A percentile compares a stretch with the other conserved stretches of the same genome.
phyloP scores from a whole-genome alignment of 208 protist species.

The Sergeia podlipaevii region DNA sequence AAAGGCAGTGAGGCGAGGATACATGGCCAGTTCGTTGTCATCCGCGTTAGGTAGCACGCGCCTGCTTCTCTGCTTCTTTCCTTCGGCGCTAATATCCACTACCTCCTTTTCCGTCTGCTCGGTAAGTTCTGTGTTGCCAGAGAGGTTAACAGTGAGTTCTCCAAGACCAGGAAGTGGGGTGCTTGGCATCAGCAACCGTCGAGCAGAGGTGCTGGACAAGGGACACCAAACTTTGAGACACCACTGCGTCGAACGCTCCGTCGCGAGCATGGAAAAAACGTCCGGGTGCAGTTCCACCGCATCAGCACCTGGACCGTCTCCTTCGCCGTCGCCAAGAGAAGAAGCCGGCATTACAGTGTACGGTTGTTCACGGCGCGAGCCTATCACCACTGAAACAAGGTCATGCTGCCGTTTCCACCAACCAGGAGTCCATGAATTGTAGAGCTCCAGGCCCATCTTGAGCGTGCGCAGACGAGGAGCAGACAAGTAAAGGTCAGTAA shows the following conservation, averaged over 20 bases:
- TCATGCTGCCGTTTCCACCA: constrained; percentile 70
- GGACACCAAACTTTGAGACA: constrained; percentile 75
- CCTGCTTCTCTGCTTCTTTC: constrained; percentile 10
- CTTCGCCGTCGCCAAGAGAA: neutral
- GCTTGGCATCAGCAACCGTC: constrained; percentile 30
- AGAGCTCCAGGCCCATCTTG: constrained; percentile 56
- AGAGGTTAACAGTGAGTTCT: constrained; percentile 67
- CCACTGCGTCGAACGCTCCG: constrained; percentile 30
- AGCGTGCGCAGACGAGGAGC: constrained; percentile 43
- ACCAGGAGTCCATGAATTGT: constrained; percentile 49
- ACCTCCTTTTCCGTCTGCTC: constrained; percentile 14
- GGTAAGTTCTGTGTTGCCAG: constrained; percentile 24
- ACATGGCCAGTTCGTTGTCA: constrained; percentile 18
- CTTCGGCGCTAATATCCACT: neutral
- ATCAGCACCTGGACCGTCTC: neutral
- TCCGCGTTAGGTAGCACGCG: constrained; percentile 8
- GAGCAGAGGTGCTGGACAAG: constrained; percentile 22
- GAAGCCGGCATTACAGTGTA: neutral
- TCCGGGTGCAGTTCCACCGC: constrained; percentile 45
- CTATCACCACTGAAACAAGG: constrained; percentile 50
- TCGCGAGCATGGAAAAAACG: constrained; percentile 45
- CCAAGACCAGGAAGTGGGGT: constrained; percentile 25
- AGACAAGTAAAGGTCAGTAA: constrained; percentile 70
- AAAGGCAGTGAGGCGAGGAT: constrained; percentile 42
- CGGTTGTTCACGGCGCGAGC: constrained; percentile 33